A percentile compares a stretch with the other conserved stretches of the same genome.
Evolutionary conservation across 2,329 filamentous ascomycete species (phyloP).

Genomic region (Magnaporthiopsis poae): DNA sequence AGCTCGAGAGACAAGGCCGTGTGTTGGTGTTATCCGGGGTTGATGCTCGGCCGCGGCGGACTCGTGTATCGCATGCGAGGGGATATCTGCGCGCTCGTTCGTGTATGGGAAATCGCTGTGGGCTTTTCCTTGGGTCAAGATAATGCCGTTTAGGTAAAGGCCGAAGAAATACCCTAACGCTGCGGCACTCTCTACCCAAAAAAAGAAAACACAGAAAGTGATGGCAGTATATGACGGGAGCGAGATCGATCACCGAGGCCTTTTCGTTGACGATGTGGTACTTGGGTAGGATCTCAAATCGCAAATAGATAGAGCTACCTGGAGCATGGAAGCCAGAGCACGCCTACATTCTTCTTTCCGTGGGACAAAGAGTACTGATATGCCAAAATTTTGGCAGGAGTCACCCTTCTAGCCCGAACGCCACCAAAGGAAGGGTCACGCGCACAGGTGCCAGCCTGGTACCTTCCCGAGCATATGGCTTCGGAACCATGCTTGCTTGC

Average conservation of each 20-base stretch:
- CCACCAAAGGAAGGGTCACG: background rate
- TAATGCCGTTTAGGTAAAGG: background rate
- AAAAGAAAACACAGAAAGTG: background rate
- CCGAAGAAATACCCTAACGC: conserved; percentile 2
- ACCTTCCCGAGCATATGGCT: background rate
- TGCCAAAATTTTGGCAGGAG: background rate
- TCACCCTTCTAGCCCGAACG: background rate
- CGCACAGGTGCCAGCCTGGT: background rate
- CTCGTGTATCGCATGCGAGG: background rate
- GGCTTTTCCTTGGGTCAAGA: background rate
- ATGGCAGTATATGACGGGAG: background rate
- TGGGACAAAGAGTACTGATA: background rate
- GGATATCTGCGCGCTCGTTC: background rate
- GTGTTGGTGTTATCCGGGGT: background rate
- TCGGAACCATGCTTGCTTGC: background rate
- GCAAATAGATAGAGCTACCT: too few species aligned
- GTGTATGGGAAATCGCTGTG: background rate
- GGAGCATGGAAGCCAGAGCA: background rate
- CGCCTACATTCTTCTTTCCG: background rate
- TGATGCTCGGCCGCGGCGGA: background rate
- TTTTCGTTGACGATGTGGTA: background rate
- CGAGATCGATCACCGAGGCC: background rate
- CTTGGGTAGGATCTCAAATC: background rate
- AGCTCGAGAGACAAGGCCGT: background rate
- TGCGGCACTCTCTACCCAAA: background rate